Base-by-base conservation (phyloP, 2,329 filamentous ascomycete species). In the Peltaster fructicola region DNA sequence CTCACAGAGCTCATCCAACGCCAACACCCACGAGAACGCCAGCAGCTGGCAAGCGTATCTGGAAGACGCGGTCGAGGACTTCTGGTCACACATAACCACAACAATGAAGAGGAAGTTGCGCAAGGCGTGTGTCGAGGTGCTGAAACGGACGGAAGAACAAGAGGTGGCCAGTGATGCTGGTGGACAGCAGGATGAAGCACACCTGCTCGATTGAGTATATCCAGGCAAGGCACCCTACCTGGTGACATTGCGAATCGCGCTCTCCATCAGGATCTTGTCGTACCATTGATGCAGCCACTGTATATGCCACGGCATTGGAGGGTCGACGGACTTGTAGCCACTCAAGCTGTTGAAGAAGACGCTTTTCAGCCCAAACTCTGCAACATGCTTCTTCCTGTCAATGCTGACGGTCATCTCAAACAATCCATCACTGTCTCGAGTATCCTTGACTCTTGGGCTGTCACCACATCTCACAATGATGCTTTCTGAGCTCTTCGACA, bases 381-480 rank as follows among this genome's bases (percentile, higher is more conserved):
- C 73, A 31, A 69, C 61, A 8, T 60, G 61, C 16, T 62, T 52
- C 5, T 64, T 58, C 39, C 59, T 56, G 48, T 77, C 68, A 9
- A 76, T 50, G 8, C 57, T 55, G 4, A 68, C 70, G 10, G 57
- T 59, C 40, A 77, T 71, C 44, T 73, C 60, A 34, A 78, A 76
- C 14, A 78, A 51, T 0, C 73, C 73, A 39, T 79, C 73, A 2
- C 61, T 65, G 6, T 59, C 54, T 6, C 73, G 59, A 2, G 65
- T 58, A 1, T 54, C 61, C 21, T 52, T 53, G 21, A 64, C 64
- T 12, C 66, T 55, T 0, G 73, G 73, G 2, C 65, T 66, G 33
- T 72, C 73, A 9, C 73, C 73, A 35, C 67, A 73, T 12, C 73
- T 65, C 12, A 78, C 59, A 1, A 68, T 58, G 30, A 78, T 71